Base-by-base conservation (phyloP, 2,329 filamentous ascomycete genomes). In the Canariomyces notabilis region DNA sequence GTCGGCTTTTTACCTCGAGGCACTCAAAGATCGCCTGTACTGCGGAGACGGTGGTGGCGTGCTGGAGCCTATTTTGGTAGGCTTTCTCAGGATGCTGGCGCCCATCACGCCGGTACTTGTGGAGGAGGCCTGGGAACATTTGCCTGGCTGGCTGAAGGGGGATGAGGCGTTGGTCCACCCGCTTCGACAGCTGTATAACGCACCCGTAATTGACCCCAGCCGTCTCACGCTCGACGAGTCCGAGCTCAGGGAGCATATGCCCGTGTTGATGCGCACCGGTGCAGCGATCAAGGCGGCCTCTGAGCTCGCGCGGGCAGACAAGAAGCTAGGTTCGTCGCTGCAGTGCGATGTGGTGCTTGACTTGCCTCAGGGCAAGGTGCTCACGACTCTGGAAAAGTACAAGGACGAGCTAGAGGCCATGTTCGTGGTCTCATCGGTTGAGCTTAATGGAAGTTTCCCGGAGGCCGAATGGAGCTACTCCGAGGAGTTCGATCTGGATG, bases 1-100 rank as follows among this genome's bases (percentile, higher is more conserved):
- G 19, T 96, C 89, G 0, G 85, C 91, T 0, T 95, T 96, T 65
- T 98, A 97, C 64, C 80, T 98, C 47, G 93, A 98, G 66, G 82
- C 87, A 0, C 75, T 90, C 58, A 98, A 98, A 66, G 93, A 98
- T 60, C 77, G 88, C 3, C 73, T 97, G 1, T 98, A 98, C 70
- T 93, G 90, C 37, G 87, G 86, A 22, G 79, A 83, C 50, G 78
- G 79, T 12, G 74, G 77, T 12, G 84, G 85, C 37, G 72, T 77
- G 4, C 67, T 87, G 38, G 76, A 79, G 54, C 73, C 77, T 21
- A 79, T 96, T 44, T 82, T 91, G 50, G 68, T 79, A 5, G 81
- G 88, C 29, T 71, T 96, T 15, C 70, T 90, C 51, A 77, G 83
- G 44, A 88, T 95, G 76, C 73, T 97, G 22, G 83, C 80, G 2